A percentile compares a stretch with the other conserved stretches of the same genome.
Conservation (phyloP, 2,329 filamentous ascomycete species). For the Talaromyces islandicus region DNA sequence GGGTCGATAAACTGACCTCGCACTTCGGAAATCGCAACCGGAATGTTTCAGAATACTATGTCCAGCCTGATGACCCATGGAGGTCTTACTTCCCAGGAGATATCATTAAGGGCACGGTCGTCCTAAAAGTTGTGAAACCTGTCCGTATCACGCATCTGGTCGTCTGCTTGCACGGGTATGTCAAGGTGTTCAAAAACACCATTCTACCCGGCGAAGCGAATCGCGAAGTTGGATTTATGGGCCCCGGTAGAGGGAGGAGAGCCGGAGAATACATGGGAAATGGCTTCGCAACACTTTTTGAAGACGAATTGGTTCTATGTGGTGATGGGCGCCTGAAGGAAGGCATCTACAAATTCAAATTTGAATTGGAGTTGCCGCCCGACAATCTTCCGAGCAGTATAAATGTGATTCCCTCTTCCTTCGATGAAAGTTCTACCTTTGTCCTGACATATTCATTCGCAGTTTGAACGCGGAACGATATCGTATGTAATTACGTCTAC, state of each 20-base stretch:
- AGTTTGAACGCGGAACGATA: slow-evolving; percentile 95
- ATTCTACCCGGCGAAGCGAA: slow-evolving; percentile 50
- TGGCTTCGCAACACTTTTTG: slow-evolving; percentile 59
- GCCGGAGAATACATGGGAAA: slow-evolving; percentile 55
- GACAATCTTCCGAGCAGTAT: slow-evolving; percentile 74
- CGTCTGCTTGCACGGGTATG: slow-evolving; percentile 58
- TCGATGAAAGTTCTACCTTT: neutral
- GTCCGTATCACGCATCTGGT: slow-evolving; percentile 59
- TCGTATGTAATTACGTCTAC: slow-evolving; percentile 88
- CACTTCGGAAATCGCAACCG: slow-evolving; percentile 50
- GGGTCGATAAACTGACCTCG: slow-evolving; percentile 50
- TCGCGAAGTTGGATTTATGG: slow-evolving; percentile 45
- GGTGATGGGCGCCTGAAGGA: slow-evolving; percentile 58
- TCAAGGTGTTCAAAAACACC: slow-evolving; percentile 60
- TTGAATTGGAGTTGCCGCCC: slow-evolving; percentile 56
- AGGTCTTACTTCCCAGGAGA: slow-evolving; percentile 58
- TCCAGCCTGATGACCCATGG: slow-evolving; percentile 58
- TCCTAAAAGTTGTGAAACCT: slow-evolving; percentile 55
- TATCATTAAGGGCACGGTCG: slow-evolving; percentile 54
- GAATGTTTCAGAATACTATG: slow-evolving; percentile 55
- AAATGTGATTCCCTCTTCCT: slow-evolving; percentile 60
- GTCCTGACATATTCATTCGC: slow-evolving; percentile 8
- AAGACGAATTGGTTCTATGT: slow-evolving; percentile 59
- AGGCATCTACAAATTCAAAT: slow-evolving; percentile 61
- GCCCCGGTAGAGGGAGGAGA: slow-evolving; percentile 49